These are phyloP conservation scores for Trichoderma semiorbis DNA, from an alignment of 2,329 filamentous ascomycete species.

Conservation along the genomic window DNA sequence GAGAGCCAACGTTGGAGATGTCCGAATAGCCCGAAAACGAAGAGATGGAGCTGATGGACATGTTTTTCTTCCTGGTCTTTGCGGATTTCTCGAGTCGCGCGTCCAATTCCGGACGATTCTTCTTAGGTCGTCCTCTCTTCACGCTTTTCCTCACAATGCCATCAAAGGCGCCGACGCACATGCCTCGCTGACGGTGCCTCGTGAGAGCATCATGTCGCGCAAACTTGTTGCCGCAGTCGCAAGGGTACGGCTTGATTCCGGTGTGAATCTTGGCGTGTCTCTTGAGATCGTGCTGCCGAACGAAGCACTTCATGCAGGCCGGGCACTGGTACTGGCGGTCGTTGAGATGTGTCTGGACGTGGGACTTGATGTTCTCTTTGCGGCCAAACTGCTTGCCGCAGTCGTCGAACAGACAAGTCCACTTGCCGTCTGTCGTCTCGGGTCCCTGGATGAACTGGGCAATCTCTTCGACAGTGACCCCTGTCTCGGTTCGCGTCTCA, in stretches of 20 bases:
- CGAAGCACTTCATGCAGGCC: constrained; percentile 91
- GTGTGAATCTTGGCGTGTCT: constrained; percentile 97
- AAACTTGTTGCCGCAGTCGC: constrained; percentile 91
- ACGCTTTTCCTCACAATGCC: constrained; percentile 61
- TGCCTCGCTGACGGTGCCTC: constrained; percentile 87
- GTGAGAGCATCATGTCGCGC: constrained; percentile 93
- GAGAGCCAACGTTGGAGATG: constrained; percentile 53
- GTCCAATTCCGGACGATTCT: constrained; percentile 56
- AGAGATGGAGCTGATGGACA: constrained; percentile 45
- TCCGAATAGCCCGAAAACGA: constrained; percentile 58
- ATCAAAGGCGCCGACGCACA: constrained; percentile 94
- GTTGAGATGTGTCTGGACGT: constrained; percentile 96
- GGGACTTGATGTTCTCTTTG: constrained; percentile 98
- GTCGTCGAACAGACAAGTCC: constrained; percentile 70
- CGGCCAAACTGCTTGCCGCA: constrained; percentile 92
- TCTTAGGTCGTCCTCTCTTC: constrained; percentile 62
- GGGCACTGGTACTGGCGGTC: constrained; percentile 95
- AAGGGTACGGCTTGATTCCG: constrained; percentile 91
- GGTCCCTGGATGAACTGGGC: constrained; percentile 70
- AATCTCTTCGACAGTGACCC: constrained; percentile 83
- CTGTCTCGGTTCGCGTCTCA: constrained; percentile 69
- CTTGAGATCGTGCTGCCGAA: constrained; percentile 95
- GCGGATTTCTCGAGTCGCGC: constrained; percentile 56
- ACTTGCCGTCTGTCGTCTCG: constrained; percentile 71
- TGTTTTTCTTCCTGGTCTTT: constrained; percentile 54